Percentiles rank a stretch among this genome's conserved stretches.
Evolutionary conservation across 202 grass and related monocot genomes (phyloP).

Genomic region (Eragrostis tef): DNA sequence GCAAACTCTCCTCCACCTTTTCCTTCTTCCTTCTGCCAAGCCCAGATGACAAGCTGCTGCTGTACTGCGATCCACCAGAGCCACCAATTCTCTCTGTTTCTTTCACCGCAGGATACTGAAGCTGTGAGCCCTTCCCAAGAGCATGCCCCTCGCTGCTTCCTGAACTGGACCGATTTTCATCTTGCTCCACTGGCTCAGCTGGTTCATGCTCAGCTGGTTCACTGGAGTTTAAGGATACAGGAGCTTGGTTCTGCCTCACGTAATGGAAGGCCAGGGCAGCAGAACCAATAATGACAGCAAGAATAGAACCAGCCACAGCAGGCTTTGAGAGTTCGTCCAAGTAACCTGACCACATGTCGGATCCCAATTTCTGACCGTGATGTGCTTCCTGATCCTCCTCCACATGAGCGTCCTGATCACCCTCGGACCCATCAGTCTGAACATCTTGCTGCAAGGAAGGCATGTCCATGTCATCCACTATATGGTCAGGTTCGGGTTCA

Average conservation of each 20-base stretch:
- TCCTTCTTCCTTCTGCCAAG: constrained; percentile 46
- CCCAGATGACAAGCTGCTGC: constrained; percentile 58
- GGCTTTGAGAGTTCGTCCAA: constrained; percentile 42
- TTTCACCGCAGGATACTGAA: constrained; percentile 45
- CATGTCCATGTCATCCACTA: constrained; percentile 27
- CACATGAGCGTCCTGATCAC: constrained; percentile 7
- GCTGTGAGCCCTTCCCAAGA: constrained; percentile 22
- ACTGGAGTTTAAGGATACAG: not conserved
- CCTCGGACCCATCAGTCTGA: constrained; percentile 38
- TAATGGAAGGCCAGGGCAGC: constrained; percentile 34
- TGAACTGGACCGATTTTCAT: constrained; percentile 44
- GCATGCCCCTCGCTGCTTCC: constrained; percentile 69
- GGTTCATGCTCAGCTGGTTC: constrained; percentile 18
- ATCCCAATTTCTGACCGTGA: constrained; percentile 1
- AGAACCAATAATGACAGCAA: constrained; percentile 44
- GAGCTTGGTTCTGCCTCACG: constrained; percentile 53
- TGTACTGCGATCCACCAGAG: constrained; percentile 57
- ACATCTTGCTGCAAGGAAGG: constrained; percentile 38
- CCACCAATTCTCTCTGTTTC: constrained; percentile 46
- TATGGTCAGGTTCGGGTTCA: constrained; percentile 38
- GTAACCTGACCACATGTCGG: constrained; percentile 37
- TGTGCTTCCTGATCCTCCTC: constrained; percentile 28
- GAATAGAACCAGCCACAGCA: constrained; percentile 40
- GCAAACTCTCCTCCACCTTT: constrained; percentile 35
- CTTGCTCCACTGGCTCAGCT: constrained; percentile 14